A percentile compares a stretch with the other conserved stretches of the same genome.
phyloP scores from a whole-genome alignment of 805 yeast genomes.

The Metschnikowia dekortorum region DNA sequence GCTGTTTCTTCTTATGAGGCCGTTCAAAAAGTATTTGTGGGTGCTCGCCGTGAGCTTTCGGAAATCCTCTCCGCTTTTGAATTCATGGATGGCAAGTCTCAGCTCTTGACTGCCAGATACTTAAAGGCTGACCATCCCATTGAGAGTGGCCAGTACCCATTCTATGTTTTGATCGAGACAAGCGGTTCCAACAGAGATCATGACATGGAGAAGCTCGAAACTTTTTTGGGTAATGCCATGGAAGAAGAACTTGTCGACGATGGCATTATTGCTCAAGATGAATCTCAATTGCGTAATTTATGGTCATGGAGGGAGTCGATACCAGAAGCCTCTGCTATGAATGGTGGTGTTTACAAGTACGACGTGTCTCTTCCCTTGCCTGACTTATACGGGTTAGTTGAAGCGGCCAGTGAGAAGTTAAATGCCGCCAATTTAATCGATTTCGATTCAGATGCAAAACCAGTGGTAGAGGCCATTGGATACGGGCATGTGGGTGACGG shows the following conservation, averaged over 20 bases:
- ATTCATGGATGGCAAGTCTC: constrained; percentile 80
- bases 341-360: constrained; percentile 95
- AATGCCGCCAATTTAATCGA: constrained; percentile 55
- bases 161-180: constrained; percentile 88
- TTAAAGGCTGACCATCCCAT: constrained; percentile 68
- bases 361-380: constrained; percentile 89
- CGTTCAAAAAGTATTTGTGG: constrained; percentile 77
- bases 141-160: constrained; percentile 72
- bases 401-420: constrained; percentile 65
- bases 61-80: constrained; percentile 92
- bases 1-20: constrained; percentile 77
- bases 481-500: constrained; percentile 99
- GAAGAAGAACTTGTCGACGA: constrained; percentile 81
- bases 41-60: constrained; percentile 71
- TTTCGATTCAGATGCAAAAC: constrained; percentile 54
- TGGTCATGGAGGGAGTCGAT: constrained; percentile 97
- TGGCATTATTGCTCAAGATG: constrained; percentile 96
- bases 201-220: constrained; percentile 84
- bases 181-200: constrained; percentile 94
- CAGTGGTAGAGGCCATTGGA: constrained; percentile 87
- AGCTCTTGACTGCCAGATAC: constrained; percentile 56
- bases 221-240: constrained; percentile 79
- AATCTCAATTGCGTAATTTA: constrained; percentile 71
- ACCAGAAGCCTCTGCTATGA: constrained; percentile 80
- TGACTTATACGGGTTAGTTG: constrained; percentile 77